Conservation (phyloP, 2,329 filamentous ascomycete genomes). For the Aspergillus sp. region DNA sequence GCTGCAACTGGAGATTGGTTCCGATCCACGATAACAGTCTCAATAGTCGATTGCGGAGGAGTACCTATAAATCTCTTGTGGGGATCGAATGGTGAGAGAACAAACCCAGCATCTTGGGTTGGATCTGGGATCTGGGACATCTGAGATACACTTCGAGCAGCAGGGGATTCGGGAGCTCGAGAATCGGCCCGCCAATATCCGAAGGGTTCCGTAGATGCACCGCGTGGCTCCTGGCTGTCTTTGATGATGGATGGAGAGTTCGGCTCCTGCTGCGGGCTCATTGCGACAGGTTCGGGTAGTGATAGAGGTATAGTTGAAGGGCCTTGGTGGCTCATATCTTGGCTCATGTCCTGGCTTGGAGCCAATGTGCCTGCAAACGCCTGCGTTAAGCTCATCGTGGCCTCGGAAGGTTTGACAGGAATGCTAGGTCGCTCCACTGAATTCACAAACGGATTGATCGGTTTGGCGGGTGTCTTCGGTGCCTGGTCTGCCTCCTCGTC, state of each 20-base stretch:
- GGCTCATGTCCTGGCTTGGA: constrained; percentile 48
- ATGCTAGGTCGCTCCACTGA: constrained; percentile 56
- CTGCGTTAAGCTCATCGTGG: constrained; percentile 72
- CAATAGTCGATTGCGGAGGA: constrained; percentile 64
- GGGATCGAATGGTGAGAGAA: constrained; percentile 69
- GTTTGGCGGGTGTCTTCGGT: constrained; percentile 34
- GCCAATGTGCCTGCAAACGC: constrained; percentile 91
- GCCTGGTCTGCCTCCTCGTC: constrained; percentile 55
- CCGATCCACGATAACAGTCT: constrained; percentile 62
- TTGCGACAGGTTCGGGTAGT: constrained; percentile 55
- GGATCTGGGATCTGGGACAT: constrained; percentile 69
- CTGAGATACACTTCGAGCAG: constrained; percentile 54
- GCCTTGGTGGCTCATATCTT: constrained; percentile 24
- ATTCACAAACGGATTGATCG: constrained; percentile 25
- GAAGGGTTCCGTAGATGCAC: constrained; percentile 47
- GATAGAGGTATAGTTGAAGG: constrained; percentile 38
- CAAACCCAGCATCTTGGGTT: constrained; percentile 79
- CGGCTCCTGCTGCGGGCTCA: constrained; percentile 60
- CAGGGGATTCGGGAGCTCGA: constrained; percentile 38
- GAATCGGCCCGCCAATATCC: constrained; percentile 34
- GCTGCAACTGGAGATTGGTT: constrained; percentile 64
- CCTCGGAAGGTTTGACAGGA: constrained; percentile 60
- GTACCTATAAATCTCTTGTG: constrained; percentile 62
- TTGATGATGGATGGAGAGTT: constrained; percentile 62
- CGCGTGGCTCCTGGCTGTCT: constrained; percentile 54